Percentiles rank a stretch among this genome's conserved stretches.
Evolutionary conservation across 495 filamentous ascomycete genomes (phyloP).

Genomic region (Annulohypoxylon bovei): DNA sequence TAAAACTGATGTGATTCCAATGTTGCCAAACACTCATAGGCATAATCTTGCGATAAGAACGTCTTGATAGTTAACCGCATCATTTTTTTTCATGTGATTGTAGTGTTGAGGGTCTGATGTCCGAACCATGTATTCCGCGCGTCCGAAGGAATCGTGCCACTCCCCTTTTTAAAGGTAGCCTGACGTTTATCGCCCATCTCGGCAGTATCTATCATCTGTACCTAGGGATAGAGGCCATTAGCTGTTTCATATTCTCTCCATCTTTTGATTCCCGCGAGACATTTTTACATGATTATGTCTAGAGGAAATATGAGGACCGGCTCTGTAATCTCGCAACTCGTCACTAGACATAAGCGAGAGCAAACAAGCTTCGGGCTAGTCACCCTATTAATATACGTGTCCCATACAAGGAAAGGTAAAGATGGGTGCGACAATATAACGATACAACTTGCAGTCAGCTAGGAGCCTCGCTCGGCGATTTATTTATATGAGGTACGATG

Average conservation of each 20-base stretch:
- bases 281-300: too few species aligned
- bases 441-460: background rate
- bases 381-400: background rate
- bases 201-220: background rate
- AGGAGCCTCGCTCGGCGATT: constrained; percentile 23
- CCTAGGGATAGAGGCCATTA: background rate
- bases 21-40: background rate
- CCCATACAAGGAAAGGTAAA: background rate
- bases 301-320: background rate
- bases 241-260: background rate
- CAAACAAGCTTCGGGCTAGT: background rate
- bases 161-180: background rate
- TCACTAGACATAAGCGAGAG: background rate
- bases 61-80: too few species aligned
- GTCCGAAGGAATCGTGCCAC: background rate
- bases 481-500: constrained; percentile 25
- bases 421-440: background rate
- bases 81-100: too few species aligned
- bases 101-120: background rate
- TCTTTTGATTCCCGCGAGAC: background rate
- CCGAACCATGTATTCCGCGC: background rate
- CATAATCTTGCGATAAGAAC: background rate
- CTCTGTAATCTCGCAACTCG: background rate
- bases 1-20: background rate
- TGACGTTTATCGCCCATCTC: background rate